phyloP scores from a whole-genome alignment of 169 alveolate species.

The Toxoplasma gondii region DNA sequence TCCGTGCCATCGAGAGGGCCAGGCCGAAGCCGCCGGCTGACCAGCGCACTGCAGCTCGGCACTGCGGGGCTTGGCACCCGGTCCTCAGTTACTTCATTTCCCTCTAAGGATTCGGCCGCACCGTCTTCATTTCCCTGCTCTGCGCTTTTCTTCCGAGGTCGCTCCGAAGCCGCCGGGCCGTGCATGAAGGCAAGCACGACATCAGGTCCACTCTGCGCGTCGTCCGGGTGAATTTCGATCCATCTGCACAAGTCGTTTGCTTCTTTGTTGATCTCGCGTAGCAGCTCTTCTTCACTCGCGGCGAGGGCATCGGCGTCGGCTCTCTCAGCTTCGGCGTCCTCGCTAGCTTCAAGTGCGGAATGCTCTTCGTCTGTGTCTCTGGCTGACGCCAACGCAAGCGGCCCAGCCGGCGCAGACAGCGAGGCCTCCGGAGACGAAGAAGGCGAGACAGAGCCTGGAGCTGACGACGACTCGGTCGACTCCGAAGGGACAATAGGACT shows the following conservation, averaged over 20 bases:
- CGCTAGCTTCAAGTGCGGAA: too few relatives aligned
- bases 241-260: conserved; percentile 49
- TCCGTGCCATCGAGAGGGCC: too few relatives aligned
- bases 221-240: conserved; percentile 13
- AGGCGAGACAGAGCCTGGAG: too few relatives aligned
- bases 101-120: neutral
- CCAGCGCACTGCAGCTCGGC: neutral
- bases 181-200: conserved; percentile 60
- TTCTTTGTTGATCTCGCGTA: conserved; percentile 45
- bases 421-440: neutral
- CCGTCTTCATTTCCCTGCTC: neutral
- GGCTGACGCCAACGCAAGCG: too few relatives aligned
- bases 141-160: neutral
- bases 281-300: conserved; percentile 19
- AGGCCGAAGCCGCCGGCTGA: neutral
- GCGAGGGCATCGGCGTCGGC: conserved; percentile 4
- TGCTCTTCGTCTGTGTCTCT: too few relatives aligned
- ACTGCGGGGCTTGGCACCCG: neutral
- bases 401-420: neutral
- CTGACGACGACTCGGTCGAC: too few relatives aligned
- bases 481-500: neutral
- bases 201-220: conserved; percentile 47
- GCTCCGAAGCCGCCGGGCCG: conserved; percentile 42
- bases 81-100: neutral
- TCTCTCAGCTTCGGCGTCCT: neutral